Base-by-base conservation (phyloP, 2,329 filamentous ascomycete genomes). In the Elsinoe ampelina region DNA sequence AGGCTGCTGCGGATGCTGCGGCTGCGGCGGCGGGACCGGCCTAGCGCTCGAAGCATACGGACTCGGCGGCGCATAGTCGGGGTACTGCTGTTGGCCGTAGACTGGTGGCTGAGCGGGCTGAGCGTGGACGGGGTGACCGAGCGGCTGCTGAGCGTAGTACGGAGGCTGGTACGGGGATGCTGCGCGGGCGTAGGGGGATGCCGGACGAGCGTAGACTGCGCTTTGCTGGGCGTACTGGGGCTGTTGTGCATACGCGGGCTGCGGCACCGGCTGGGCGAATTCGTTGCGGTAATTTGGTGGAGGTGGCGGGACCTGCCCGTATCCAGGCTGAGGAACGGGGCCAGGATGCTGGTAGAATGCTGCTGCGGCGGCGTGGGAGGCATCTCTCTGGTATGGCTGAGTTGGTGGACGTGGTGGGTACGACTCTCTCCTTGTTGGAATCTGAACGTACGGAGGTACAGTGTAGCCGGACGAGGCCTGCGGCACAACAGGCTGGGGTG, bases 341-440 rank as follows among this genome's bases (percentile, higher is more conserved):
- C 12, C 60, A 61, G 30, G 63, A 7, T 30, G 26, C 7, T 30
- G 26, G 26, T 30, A 30, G 26, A 30, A 30, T 30, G 26, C 26
- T 30, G 26, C 26, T 30, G 26, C 26, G 7, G 26, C 26, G 8
- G 26, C 5, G 26, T 30, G 26, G 4, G 26, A 30, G 4, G 26
- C 26, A 8, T 30, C 26, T 8, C 26, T 30, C 26, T 61, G 47
- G 64, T 63, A 51, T 62, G 61, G 34, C 63, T 62, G 50, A 58
- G 62, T 12, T 63, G 60, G 15, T 57, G 55, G 20, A 22, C 57
- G 38, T 62, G 64, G 20, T 57, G 57, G 10, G 60, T 52, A n/a
- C 60, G 57, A 35, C 60, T 58, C 35, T 59, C 62, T 51, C 32
- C 59, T 54, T 26, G 59, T 58, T 15, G 57, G 54, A 19, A 59